A percentile compares a stretch with the other conserved stretches of the same genome.
Conservation (phyloP, 2,329 filamentous ascomycete species). For the Verticillium nubilum region DNA sequence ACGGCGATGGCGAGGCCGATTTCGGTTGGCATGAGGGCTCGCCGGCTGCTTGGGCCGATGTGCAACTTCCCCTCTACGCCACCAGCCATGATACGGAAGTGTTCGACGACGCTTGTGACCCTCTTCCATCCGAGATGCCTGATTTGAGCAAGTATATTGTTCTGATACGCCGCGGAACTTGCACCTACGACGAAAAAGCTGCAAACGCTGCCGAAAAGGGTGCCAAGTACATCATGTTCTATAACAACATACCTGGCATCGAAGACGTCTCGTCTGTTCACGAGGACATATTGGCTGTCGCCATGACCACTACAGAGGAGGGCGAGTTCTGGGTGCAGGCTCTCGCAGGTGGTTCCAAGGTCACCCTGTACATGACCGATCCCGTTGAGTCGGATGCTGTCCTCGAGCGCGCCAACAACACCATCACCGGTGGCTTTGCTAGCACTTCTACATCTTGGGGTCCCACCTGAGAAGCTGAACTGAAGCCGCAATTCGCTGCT, state of each 20-base stretch:
- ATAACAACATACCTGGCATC: slow-evolving; percentile 45
- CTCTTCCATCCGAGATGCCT: slow-evolving; percentile 46
- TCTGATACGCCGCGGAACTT: slow-evolving; percentile 53
- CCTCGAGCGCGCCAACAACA: slow-evolving; percentile 31
- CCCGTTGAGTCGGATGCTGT: slow-evolving; percentile 27
- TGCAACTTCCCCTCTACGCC: slow-evolving; percentile 44
- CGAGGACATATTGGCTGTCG: slow-evolving; percentile 26
- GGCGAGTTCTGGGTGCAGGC: slow-evolving; percentile 38
- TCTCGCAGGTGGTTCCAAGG: slow-evolving; percentile 35
- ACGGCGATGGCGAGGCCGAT: slow-evolving; percentile 20
- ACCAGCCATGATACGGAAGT: slow-evolving; percentile 42
- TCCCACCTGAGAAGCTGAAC: slow-evolving; percentile 52
- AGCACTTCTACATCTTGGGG: slow-evolving; percentile 55
- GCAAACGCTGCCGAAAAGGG: slow-evolving; percentile 47
- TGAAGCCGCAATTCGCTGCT: slow-evolving; percentile 51
- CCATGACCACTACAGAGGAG: slow-evolving; percentile 33
- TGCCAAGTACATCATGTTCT: slow-evolving; percentile 56
- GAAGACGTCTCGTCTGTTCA: slow-evolving; percentile 23
- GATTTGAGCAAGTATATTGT: slow-evolving; percentile 54
- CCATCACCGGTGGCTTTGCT: slow-evolving; percentile 41
- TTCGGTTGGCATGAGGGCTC: slow-evolving; percentile 39
- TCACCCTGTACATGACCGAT: slow-evolving; percentile 39
- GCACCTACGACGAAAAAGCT: slow-evolving; percentile 49
- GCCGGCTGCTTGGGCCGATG: slow-evolving; percentile 35
- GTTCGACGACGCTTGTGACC: slow-evolving; percentile 43